Evolutionary conservation across 257 asterid genomes (phyloP).

Genomic region (Primulina eburnea): DNA sequence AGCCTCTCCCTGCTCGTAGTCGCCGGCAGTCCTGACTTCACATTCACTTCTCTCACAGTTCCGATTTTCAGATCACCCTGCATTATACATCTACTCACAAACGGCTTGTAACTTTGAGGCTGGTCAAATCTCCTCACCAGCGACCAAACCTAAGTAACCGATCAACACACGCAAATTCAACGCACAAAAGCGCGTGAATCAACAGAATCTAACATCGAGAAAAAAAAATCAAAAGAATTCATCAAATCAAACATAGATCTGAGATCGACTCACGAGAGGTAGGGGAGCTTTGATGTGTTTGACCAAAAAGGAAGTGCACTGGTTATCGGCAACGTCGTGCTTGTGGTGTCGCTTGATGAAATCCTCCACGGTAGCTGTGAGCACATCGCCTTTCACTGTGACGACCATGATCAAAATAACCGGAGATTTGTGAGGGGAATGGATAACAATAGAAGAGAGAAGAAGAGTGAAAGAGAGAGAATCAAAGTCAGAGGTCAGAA

Average conservation of each 20-base stretch:
- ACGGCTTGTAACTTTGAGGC: slow-evolving; percentile 23
- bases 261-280: slow-evolving; percentile 56
- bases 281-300: slow-evolving; percentile 86
- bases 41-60: slow-evolving; percentile 19
- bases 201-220: background rate
- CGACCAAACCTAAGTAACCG: slow-evolving; percentile 17
- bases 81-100: slow-evolving; percentile 17
- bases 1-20: slow-evolving; percentile 19
- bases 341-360: slow-evolving; percentile 69
- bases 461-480: background rate
- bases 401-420: slow-evolving; percentile 25
- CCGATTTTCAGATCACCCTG: slow-evolving; percentile 20
- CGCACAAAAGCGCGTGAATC: background rate
- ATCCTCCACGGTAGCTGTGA: slow-evolving; percentile 53
- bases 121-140: slow-evolving; percentile 13
- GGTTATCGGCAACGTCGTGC: slow-evolving; percentile 64
- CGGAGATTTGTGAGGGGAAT: background rate
- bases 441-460: background rate
- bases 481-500: background rate
- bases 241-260: background rate
- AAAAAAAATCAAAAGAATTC: background rate
- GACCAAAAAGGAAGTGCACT: slow-evolving; percentile 73
- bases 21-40: slow-evolving; percentile 23
- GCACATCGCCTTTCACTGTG: slow-evolving; percentile 38
- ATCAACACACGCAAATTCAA: background rate